Conservation (phyloP, 495 filamentous ascomycete genomes). For the Poronia punctata region DNA sequence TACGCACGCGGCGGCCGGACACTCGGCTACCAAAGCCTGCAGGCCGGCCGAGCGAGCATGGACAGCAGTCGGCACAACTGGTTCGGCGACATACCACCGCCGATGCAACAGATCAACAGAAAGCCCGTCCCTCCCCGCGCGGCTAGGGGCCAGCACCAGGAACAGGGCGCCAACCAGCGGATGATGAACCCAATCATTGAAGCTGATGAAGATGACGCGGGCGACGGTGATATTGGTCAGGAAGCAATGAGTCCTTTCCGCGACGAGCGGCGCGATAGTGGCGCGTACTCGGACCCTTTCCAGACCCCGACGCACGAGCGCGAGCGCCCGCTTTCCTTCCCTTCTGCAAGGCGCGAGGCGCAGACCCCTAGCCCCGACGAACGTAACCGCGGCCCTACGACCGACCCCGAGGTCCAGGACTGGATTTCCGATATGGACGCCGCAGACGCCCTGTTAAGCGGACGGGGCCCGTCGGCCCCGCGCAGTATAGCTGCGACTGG, state of each 20-base stretch:
- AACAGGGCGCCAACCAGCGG: no score
- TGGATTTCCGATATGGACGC: conserved; percentile 58
- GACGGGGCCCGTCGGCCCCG: conserved; percentile 7
- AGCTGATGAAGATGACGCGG: conserved; percentile 60
- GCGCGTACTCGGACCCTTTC: conserved; percentile 35
- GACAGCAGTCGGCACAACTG: conserved; percentile 16
- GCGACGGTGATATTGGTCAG: conserved; percentile 17
- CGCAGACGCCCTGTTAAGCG: conserved; percentile 40
- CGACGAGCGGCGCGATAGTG: conserved; percentile 16
- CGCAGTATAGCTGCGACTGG: conserved; percentile 4
- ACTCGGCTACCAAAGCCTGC: conserved; percentile 38
- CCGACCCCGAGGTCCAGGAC: conserved; percentile 48
- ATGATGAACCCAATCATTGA: conserved; percentile 56
- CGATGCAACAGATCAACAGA: conserved; percentile 11
- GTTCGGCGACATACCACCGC: conserved; percentile 15
- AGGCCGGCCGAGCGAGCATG: conserved; percentile 16
- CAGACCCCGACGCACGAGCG: conserved; percentile 28
- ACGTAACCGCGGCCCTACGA: conserved; percentile 12
- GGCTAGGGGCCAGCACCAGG: conserved; percentile 7
- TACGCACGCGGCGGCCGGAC: conserved; percentile 32
- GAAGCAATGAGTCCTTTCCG: conserved; percentile 18
- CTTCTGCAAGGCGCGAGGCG: conserved; percentile 16
- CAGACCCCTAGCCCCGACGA: conserved; percentile 25
- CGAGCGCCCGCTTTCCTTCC: conserved; percentile 15
- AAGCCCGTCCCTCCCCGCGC: conserved; percentile 20